Evolutionary conservation across 228 moss, liverwort and hornwort species (phyloP).

Genomic region (Sphagnum fallax): DNA sequence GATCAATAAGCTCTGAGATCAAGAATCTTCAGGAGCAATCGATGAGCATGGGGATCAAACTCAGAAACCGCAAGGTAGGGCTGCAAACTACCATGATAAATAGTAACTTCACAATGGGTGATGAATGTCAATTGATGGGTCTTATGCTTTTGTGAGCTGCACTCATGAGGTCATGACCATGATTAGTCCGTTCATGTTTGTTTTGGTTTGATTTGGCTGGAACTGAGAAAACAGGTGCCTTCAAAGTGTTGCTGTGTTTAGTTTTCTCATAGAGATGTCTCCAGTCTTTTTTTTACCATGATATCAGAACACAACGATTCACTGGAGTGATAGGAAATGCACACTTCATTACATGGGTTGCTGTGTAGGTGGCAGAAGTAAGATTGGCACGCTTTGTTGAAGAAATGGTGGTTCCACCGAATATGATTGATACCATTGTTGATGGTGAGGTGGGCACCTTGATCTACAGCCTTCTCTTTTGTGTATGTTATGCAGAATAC

Average conservation of each 20-base stretch:
- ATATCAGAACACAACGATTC: too few relatives aligned
- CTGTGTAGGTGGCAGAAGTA: conserved; percentile 78
- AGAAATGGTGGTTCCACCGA: conserved; percentile 90
- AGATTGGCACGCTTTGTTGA: conserved; percentile 89
- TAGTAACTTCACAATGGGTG: too few relatives aligned
- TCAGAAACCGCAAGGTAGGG: conserved; percentile 87
- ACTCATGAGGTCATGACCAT: too few relatives aligned
- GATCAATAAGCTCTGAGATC: conserved; percentile 98
- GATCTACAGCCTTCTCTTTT: neutral
- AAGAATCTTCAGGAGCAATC: conserved; percentile 98
- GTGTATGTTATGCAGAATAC: neutral
- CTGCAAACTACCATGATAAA: neutral
- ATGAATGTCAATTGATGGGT: too few relatives aligned
- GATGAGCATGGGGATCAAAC: conserved; percentile 97
- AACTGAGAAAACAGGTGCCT: neutral
- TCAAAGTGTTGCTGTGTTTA: neutral
- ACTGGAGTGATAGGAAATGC: neutral
- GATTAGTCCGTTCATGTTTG: neutral
- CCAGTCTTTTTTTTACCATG: neutral
- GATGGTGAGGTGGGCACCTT: conserved; percentile 77
- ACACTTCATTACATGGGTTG: conserved; percentile 5
- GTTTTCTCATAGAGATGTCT: neutral
- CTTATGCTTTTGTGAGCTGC: too few relatives aligned
- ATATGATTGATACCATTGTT: conserved; percentile 93
- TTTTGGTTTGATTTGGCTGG: too few relatives aligned